phyloP scores from a whole-genome alignment of 495 filamentous ascomycete genomes.

The Tetracladium marchalianum region DNA sequence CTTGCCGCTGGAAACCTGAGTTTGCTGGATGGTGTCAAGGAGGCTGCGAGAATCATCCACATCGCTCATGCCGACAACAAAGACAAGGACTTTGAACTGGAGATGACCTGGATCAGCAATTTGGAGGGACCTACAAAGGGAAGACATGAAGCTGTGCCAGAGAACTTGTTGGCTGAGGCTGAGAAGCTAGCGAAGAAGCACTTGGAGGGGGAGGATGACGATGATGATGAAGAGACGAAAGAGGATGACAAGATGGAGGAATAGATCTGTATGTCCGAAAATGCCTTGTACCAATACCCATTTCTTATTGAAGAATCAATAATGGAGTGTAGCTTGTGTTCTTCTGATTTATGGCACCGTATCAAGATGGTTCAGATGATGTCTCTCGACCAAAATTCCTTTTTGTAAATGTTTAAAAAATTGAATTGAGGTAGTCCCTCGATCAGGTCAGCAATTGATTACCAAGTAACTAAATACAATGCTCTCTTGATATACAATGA shows the following conservation, averaged over 20 bases:
- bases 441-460: too few species aligned
- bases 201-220: slow-evolving; percentile 58
- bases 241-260: slow-evolving; percentile 62
- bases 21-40: slow-evolving; percentile 81
- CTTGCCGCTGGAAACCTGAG: slow-evolving; percentile 67
- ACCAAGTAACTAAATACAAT: too few species aligned
- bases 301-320: slow-evolving; percentile 1
- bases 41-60: slow-evolving; percentile 93
- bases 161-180: slow-evolving; percentile 79
- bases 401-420: too few species aligned
- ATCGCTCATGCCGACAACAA: slow-evolving; percentile 92
- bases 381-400: too few species aligned
- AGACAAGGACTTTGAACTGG: slow-evolving; percentile 97
- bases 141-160: slow-evolving; percentile 83
- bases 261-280: slow-evolving; percentile 30
- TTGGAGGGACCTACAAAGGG: slow-evolving; percentile 80
- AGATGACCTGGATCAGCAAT: slow-evolving; percentile 95
- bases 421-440: too few species aligned
- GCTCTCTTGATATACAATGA: too few species aligned
- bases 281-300: slow-evolving; percentile 17
- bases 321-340: too few species aligned
- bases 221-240: slow-evolving; percentile 53
- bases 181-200: slow-evolving; percentile 76
- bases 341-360: too few species aligned
- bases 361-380: too few species aligned